Evolutionary conservation across 2,329 filamentous ascomycete species (phyloP).

Genomic region (Penicillium freii): DNA sequence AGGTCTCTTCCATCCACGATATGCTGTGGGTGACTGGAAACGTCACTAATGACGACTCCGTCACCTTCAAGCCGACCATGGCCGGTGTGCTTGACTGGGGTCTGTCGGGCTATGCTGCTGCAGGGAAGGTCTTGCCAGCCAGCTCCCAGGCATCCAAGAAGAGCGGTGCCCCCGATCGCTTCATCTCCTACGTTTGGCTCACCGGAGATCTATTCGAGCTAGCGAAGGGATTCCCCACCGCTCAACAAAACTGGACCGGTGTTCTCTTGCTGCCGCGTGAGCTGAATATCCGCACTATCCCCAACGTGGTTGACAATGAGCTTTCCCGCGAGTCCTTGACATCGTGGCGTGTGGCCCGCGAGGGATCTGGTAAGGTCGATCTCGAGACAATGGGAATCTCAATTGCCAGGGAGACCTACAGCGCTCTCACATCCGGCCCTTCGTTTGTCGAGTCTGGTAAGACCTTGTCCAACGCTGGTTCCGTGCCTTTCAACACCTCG

Average conservation of each 20-base stretch:
- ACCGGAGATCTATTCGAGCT: constrained; percentile 16
- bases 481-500: neutral
- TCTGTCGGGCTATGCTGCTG: constrained; percentile 16
- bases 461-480: constrained; percentile 1
- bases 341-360: constrained; percentile 8
- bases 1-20: constrained; percentile 18
- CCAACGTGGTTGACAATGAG: constrained; percentile 16
- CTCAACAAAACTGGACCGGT: constrained; percentile 18
- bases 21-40: constrained; percentile 20
- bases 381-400: constrained; percentile 20
- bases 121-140: constrained; percentile 18
- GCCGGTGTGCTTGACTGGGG: constrained; percentile 23
- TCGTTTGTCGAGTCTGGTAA: constrained; percentile 3
- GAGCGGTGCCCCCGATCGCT: constrained; percentile 19
- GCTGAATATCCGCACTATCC: constrained; percentile 9
- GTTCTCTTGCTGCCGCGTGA: constrained; percentile 17
- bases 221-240: constrained; percentile 12
- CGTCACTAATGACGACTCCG: constrained; percentile 5
- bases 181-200: constrained; percentile 19
- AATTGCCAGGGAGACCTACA: constrained; percentile 18
- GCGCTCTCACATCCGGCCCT: constrained; percentile 2
- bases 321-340: neutral
- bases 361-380: neutral
- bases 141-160: constrained; percentile 14
- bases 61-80: constrained; percentile 20